These are phyloP conservation scores for Strobilomyces confusus DNA, from an alignment of 768 basidiomycete genomes.

Conservation along the genomic window DNA sequence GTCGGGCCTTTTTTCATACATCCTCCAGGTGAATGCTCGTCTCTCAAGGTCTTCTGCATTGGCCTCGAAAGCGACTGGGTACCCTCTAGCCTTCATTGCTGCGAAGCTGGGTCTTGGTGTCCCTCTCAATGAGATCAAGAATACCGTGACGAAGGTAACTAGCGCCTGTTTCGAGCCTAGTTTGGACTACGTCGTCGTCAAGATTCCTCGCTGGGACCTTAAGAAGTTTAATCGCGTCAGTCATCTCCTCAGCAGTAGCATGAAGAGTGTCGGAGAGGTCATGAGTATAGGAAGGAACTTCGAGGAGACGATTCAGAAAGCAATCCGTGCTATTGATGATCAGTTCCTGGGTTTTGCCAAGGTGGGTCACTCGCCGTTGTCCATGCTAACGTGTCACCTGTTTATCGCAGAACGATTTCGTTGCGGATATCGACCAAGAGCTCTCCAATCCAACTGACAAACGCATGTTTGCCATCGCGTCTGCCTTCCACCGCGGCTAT, in stretches of 20 bases:
- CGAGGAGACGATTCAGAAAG: conserved; percentile 98
- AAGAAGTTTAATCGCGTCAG: conserved; percentile 97
- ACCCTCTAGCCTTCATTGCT: conserved; percentile 96
- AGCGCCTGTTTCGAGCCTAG: conserved; percentile 98
- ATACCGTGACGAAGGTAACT: conserved; percentile 94
- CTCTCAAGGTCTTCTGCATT: conserved; percentile 96
- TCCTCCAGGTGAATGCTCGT: conserved; percentile 80
- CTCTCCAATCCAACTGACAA: conserved; percentile 93
- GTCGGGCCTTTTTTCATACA: conserved; percentile 1
- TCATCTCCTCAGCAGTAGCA: conserved; percentile 84
- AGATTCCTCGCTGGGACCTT: conserved; percentile 98
- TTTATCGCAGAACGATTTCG: conserved; percentile 68
- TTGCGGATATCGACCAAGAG: conserved; percentile 91
- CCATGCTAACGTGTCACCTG: background rate
- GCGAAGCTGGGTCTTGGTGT: conserved; percentile 97
- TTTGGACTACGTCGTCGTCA: conserved; percentile 96
- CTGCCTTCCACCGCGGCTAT: conserved; percentile 90
- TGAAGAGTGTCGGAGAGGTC: conserved; percentile 99
- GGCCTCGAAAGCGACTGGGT: conserved; percentile 97
- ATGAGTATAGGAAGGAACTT: conserved; percentile 99
- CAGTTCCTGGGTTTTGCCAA: conserved; percentile 90
- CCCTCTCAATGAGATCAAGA: conserved; percentile 96
- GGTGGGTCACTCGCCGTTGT: conserved; percentile 36
- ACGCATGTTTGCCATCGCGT: conserved; percentile 93
- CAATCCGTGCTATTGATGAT: conserved; percentile 94